A percentile compares a stretch with the other conserved stretches of the same genome.
These are phyloP conservation scores for Corymbia maculata DNA, from an alignment of 345 rosid species.

Conservation along the genomic window DNA sequence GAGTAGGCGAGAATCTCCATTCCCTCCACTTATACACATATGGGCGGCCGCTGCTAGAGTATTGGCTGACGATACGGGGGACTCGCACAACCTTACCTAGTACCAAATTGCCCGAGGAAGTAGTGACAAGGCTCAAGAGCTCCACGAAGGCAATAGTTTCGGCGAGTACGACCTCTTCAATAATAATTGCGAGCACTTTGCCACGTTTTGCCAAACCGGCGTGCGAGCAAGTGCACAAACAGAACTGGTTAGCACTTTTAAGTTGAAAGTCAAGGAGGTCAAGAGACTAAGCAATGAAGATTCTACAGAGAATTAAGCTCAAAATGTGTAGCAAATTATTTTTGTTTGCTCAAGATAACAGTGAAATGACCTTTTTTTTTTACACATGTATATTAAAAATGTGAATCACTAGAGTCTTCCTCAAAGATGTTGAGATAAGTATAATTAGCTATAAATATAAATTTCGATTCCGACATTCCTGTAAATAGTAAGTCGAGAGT, in stretches of 20 bases:
- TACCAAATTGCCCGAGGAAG: not conserved
- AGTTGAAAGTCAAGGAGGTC: fast-evolving
- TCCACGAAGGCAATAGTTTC: not conserved
- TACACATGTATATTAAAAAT: no score
- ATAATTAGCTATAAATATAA: no score
- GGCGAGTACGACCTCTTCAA: not conserved
- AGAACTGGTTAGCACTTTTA: not conserved
- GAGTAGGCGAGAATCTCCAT: not conserved
- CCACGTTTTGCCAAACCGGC: not conserved
- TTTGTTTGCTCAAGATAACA: no score
- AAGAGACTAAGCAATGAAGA: not conserved
- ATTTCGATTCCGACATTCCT: no score
- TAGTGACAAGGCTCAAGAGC: not conserved
- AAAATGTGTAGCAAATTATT: not conserved
- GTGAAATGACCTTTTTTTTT: no score
- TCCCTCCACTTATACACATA: not conserved
- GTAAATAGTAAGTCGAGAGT: no score
- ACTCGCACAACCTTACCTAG: not conserved
- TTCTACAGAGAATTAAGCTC: not conserved
- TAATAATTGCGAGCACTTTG: not conserved
- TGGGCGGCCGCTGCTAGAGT: not conserved
- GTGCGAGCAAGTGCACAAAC: not conserved
- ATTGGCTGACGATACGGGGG: not conserved
- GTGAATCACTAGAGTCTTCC: no score
- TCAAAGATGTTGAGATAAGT: no score